phyloP scores from a whole-genome alignment of 495 filamentous ascomycete species.

The Podospora conica region DNA sequence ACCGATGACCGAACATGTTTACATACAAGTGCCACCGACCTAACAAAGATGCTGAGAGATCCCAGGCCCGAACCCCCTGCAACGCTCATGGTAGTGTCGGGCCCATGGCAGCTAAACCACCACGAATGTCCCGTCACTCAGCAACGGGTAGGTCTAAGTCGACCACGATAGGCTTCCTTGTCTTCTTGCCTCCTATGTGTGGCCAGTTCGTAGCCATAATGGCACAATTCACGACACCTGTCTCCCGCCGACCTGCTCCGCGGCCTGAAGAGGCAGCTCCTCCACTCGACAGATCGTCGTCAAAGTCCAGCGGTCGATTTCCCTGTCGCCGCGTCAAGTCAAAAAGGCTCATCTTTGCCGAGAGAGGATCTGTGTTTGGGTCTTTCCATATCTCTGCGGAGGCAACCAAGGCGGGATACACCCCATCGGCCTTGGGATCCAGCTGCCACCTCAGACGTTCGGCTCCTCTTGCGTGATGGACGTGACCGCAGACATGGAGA shows the following conservation, averaged over 20 bases:
- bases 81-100: background rate
- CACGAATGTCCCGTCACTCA: background rate
- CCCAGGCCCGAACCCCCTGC: background rate
- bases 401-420: background rate
- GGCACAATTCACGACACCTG: constrained; percentile 71
- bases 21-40: no score
- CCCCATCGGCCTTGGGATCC: background rate
- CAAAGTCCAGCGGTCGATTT: constrained; percentile 27
- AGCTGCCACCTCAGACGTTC: constrained; percentile 50
- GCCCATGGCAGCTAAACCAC: background rate
- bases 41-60: no score
- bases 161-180: constrained; percentile 72
- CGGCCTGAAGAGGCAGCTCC: no score
- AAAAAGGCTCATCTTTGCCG: constrained; percentile 39
- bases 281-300: background rate
- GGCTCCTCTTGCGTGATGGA: constrained; percentile 62
- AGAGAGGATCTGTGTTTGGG: constrained; percentile 26
- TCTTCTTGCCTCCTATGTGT: constrained; percentile 48
- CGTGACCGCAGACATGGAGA: constrained; percentile 84
- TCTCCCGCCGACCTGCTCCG: constrained; percentile 51
- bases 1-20: background rate
- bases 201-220: constrained; percentile 64
- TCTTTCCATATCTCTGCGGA: constrained; percentile 30
- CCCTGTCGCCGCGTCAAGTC: constrained; percentile 35
- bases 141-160: constrained; percentile 65